Base-by-base conservation (phyloP, 768 basidiomycete genomes). In the Tylopilus vinaceipallidus region DNA sequence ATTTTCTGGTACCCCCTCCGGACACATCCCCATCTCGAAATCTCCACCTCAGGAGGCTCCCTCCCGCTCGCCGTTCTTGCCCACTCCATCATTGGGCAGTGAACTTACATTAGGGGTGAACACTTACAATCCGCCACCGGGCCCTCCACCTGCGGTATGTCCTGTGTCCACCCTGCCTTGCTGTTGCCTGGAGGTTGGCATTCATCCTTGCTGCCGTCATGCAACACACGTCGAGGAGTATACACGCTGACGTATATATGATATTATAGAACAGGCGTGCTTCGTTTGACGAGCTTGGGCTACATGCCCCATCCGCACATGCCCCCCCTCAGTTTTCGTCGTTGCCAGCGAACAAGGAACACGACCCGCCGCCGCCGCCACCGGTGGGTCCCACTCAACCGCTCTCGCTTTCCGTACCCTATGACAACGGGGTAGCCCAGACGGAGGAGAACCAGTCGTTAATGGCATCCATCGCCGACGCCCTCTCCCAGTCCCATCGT, bases 251-350 rank as follows among this genome's bases (percentile, higher is more conserved):
- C 46, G 22, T 43, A 24, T 47, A 2, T 29, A 22, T 42, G 13
- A 22, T 49, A 3, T 47, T 26, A 41, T 36, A 63, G 58, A 51
- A 49, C 17, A 59, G 44, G 47, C 62, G 55, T 47, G 34, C 49
- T 14, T 66, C 61, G 19, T 48, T 50, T 27, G 57, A 69, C n/a
- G 66, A 67, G n/a, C 60, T 67, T 9, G 67, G 66, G 9, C 22
- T 52, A 35, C 58, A 58, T 24, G 34, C 33, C 6, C 29, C 47
- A 24, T 27, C 37, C 17, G 46, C 26, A 2, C 50, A 52, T 17
- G 11, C 48, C 14, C 2, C 48, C 8, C 42, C 50, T 1, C 75
- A 81, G 14, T 88, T 86, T 58, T 82, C 83, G 22, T 89, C 88
- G 1, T 80, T 88, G 67, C 86, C 54, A 26, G 29, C 85, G 1